Percentiles rank a stretch among this genome's conserved stretches.
Evolutionary conservation across 805 yeast genomes (phyloP).

Genomic region (Ogataea philodendri): DNA sequence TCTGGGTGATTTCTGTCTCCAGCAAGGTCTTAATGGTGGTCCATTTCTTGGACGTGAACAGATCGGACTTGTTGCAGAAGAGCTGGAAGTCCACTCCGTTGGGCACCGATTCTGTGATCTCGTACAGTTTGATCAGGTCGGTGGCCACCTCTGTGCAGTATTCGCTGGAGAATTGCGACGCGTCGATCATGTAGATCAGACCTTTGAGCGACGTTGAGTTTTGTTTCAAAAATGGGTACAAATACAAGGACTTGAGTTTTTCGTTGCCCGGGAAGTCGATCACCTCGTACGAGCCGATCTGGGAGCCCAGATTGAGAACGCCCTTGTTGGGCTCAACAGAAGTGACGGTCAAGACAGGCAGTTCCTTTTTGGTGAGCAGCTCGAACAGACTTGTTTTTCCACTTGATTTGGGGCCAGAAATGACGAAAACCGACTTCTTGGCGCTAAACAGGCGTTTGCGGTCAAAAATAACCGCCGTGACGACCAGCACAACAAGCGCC

Average conservation of each 20-base stretch:
- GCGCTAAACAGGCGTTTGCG: conserved; percentile 14
- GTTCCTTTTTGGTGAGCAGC: conserved; percentile 13
- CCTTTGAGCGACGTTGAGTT: conserved; percentile 54
- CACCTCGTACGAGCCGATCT: conserved; percentile 41
- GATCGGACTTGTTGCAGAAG: conserved; percentile 83
- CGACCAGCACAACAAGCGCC: conserved; percentile 17
- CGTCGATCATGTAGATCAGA: conserved; percentile 73
- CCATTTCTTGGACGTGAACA: conserved; percentile 77
- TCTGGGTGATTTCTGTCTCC: conserved; percentile 60
- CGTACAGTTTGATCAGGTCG: conserved; percentile 57
- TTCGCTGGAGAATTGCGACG: conserved; percentile 52
- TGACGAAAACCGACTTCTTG: conserved; percentile 14
- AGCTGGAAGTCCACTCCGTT: conserved; percentile 72
- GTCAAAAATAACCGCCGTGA: conserved; percentile 20
- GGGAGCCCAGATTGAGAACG: conserved; percentile 37
- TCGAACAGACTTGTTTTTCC: conserved; percentile 24
- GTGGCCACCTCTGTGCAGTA: conserved; percentile 54
- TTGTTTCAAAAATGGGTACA: conserved; percentile 46
- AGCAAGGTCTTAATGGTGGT: conserved; percentile 55
- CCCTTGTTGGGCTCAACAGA: conserved; percentile 40
- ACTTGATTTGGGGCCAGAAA: conserved; percentile 20
- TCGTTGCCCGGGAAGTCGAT: conserved; percentile 89
- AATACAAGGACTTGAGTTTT: conserved; percentile 60
- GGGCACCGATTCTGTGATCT: conserved; percentile 57
- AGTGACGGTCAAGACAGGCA: conserved; percentile 21